Evolutionary conservation across 1,284 basidiomycete species (phyloP).

Genomic region (Ganoderma resinaceum): DNA sequence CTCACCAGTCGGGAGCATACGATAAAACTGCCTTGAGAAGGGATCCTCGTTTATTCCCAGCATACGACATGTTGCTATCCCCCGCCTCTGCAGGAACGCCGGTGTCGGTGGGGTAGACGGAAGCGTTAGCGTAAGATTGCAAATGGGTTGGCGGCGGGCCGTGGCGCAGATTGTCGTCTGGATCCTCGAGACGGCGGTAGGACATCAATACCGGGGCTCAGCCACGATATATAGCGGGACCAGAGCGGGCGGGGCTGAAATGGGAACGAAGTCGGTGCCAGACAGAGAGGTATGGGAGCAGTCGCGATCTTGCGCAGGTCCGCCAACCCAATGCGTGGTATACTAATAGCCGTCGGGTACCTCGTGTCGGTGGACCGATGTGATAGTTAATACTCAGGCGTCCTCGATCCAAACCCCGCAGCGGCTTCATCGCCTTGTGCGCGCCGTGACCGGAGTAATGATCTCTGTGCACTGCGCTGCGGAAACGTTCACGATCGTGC

Average conservation of each 20-base stretch:
- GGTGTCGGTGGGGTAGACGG: conserved; percentile 8
- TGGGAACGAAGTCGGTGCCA: neutral
- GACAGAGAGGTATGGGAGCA: neutral
- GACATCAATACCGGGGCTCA: conserved; percentile 20
- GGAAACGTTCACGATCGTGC: too few relatives aligned
- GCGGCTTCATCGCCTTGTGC: neutral
- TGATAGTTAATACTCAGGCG: neutral
- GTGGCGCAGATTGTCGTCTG: conserved; percentile 23
- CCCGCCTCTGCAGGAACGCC: neutral
- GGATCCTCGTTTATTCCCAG: conserved; percentile 3
- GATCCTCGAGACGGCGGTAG: conserved; percentile 24
- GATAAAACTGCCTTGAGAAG: conserved; percentile 46
- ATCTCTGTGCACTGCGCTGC: too few relatives aligned
- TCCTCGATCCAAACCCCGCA: neutral
- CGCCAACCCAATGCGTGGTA: neutral
- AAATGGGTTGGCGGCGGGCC: conserved; percentile 9
- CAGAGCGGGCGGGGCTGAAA: neutral
- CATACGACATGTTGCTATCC: conserved; percentile 1
- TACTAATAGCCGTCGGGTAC: neutral
- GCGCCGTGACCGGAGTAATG: too few relatives aligned
- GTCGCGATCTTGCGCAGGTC: neutral
- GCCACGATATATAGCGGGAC: neutral
- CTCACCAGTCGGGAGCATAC: conserved; percentile 79
- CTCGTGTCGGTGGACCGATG: neutral
- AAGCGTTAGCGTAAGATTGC: conserved; percentile 2